Evolutionary conservation across 2,329 filamentous ascomycete genomes (phyloP), one percentile per base, ranked within the genome.

Genomic region (Aulographum hederae): DNA sequence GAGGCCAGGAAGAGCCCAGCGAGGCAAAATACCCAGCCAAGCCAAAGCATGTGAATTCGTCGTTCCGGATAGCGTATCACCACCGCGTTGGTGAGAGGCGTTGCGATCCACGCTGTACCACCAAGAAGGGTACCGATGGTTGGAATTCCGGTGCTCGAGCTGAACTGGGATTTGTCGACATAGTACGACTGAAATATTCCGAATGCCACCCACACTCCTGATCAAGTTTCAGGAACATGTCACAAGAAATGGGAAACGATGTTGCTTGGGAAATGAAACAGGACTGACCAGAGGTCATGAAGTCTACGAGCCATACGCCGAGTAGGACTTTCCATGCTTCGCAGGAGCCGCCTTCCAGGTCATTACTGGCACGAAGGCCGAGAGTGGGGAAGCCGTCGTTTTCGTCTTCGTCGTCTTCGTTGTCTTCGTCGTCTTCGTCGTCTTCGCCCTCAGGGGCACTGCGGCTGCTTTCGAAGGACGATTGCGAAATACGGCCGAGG

Each of bases 71-170:
- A 38, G 10, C 37, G 36, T 8, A 39, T 39, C 28, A 46, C 47
- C 41, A 40, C 42, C 5, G 37, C 33, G 16, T 32, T 38, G 34
- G 41, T 37, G 36, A 35, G 12, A 37, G 37, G 34, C 43, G 38
- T 18, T 37, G 38, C 30, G 30, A 39, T 17, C 37, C 41, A 28
- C 31, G 37, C 31, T 38, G 41, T 38, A 23, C 34, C 26, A 32
- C 32, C 32, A n/a, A 36, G 14, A 34, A 35, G 21, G 10, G 37
- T 30, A 5, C 37, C 37, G 26, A 39, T 38, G 3, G 34, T 36
- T 11, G 37, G 33, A 4, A 39, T 39, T 12, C 13, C 18, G 6
- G 16, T 30, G 15, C 26, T 29, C 6, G 17, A 12, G 16, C 6
- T 18, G 32, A 37, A 38, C 10, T 26, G 15, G 14, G 34, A 32